Percentiles rank a stretch among this genome's conserved stretches.
phyloP scores from a whole-genome alignment of 2,329 filamentous ascomycete species.

The Penicillium sp. region DNA sequence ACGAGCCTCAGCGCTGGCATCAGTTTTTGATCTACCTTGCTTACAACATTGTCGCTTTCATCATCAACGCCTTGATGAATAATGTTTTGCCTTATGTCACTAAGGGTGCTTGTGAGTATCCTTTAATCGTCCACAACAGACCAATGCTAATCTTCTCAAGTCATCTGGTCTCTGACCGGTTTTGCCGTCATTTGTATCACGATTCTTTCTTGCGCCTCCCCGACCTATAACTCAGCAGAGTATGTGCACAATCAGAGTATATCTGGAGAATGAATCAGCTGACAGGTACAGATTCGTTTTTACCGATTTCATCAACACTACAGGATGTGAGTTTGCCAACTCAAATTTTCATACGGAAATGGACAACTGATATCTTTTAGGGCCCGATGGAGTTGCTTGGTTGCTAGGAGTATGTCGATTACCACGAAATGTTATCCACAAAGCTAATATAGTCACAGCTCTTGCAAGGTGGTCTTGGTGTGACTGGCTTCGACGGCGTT shows the following conservation, averaged over 20 bases:
- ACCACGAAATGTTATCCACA: no score
- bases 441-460: conserved; percentile 32
- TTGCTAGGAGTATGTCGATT: conserved; percentile 41
- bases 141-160: conserved; percentile 18
- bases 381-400: conserved; percentile 64
- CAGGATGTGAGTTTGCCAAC: conserved; percentile 52
- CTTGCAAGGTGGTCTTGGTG: conserved; percentile 54
- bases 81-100: conserved; percentile 65
- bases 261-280: neutral
- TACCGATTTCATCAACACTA: conserved; percentile 66
- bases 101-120: conserved; percentile 58
- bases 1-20: conserved; percentile 64
- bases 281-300: conserved; percentile 52
- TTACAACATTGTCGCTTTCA: conserved; percentile 61
- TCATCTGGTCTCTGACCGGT: conserved; percentile 69
- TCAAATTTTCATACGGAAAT: neutral
- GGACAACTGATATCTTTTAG: conserved; percentile 21
- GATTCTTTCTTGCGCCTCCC: conserved; percentile 65
- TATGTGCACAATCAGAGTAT: conserved; percentile 47
- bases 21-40: conserved; percentile 72
- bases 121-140: neutral
- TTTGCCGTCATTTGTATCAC: conserved; percentile 72
- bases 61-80: conserved; percentile 67
- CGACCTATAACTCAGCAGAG: conserved; percentile 62
- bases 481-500: conserved; percentile 54